Percentiles rank a stretch among this genome's conserved stretches.
These are phyloP conservation scores for Aspergillus sp. DNA, from an alignment of 2,329 filamentous ascomycete genomes.

Conservation along the genomic window DNA sequence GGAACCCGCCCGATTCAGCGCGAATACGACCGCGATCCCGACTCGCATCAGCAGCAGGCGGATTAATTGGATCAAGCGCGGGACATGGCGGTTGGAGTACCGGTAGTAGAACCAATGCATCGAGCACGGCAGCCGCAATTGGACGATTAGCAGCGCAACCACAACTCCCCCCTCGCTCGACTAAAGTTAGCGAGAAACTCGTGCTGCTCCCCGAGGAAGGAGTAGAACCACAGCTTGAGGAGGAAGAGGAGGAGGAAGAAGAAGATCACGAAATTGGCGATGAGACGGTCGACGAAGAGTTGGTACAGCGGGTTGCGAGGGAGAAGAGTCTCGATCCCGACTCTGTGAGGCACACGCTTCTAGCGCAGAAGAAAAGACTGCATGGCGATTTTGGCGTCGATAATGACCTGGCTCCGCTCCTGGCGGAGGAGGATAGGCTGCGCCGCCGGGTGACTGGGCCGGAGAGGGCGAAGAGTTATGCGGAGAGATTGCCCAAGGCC, in stretches of 20 bases:
- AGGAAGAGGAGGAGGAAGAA: slow-evolving; percentile 23
- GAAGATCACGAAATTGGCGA: slow-evolving; percentile 27
- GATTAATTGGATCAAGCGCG: slow-evolving; percentile 38
- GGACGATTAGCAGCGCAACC: slow-evolving; percentile 56
- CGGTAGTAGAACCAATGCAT: slow-evolving; percentile 33
- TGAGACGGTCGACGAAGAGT: slow-evolving; percentile 35
- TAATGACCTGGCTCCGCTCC: slow-evolving; percentile 49
- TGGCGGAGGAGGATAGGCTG: slow-evolving; percentile 60
- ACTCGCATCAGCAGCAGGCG: slow-evolving; percentile 32
- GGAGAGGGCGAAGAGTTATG: slow-evolving; percentile 79
- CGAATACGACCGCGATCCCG: slow-evolving; percentile 32
- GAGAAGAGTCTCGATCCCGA: slow-evolving; percentile 37
- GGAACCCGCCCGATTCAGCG: slow-evolving; percentile 57
- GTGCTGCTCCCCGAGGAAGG: slow-evolving; percentile 76
- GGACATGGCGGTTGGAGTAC: slow-evolving; percentile 31
- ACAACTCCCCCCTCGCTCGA: slow-evolving; percentile 78
- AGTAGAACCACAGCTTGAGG: slow-evolving; percentile 7
- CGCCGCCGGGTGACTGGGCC: slow-evolving; percentile 53
- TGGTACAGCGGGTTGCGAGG: slow-evolving; percentile 32
- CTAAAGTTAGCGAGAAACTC: slow-evolving; percentile 95
- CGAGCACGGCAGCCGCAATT: slow-evolving; percentile 55
- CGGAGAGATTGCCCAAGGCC: slow-evolving; percentile 86
- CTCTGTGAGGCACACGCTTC: slow-evolving; percentile 30
- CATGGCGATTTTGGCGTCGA: slow-evolving; percentile 58
- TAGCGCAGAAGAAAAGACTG: slow-evolving; percentile 33